phyloP scores from a whole-genome alignment of 176 grass and related monocot genomes.

The Ananas comosus region DNA sequence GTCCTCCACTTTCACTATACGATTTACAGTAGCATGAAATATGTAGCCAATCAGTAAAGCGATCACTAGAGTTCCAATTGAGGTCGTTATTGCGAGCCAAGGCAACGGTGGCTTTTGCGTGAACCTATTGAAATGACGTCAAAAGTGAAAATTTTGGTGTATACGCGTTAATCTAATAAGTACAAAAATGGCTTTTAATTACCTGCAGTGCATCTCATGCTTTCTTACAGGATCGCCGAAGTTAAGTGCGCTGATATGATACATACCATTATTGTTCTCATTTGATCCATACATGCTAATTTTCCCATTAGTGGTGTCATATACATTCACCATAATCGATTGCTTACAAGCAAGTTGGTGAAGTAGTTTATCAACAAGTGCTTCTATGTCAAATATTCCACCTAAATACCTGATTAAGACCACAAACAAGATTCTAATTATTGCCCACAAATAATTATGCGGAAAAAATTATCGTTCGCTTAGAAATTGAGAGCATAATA shows the following conservation, averaged over 20 bases:
- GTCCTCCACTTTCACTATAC: slow-evolving; percentile 81
- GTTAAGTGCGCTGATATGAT: slow-evolving; percentile 58
- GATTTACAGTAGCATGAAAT: slow-evolving; percentile 61
- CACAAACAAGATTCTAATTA: not conserved
- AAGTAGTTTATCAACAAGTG: slow-evolving; percentile 79
- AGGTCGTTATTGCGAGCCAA: slow-evolving; percentile 72
- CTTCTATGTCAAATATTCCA: slow-evolving; percentile 96
- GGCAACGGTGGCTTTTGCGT: slow-evolving; percentile 50
- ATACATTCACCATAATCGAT: slow-evolving; percentile 88
- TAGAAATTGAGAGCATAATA: not conserved
- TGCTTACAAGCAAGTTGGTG: slow-evolving; percentile 85
- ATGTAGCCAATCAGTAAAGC: slow-evolving; percentile 57
- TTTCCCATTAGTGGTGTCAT: slow-evolving; percentile 64
- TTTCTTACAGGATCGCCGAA: slow-evolving; percentile 84
- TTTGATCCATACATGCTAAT: slow-evolving; percentile 90
- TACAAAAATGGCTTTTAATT: slow-evolving; percentile 10
- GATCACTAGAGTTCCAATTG: slow-evolving; percentile 68
- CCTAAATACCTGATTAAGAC: slow-evolving; percentile 74
- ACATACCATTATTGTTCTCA: slow-evolving; percentile 37
- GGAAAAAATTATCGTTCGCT: not conserved
- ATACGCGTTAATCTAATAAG: not conserved
- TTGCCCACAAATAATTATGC: not conserved
- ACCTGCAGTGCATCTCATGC: slow-evolving; percentile 99
- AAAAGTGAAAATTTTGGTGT: not conserved
- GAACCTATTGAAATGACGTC: slow-evolving; percentile 39